Percentiles rank a stretch among this genome's conserved stretches.
Conservation (phyloP, 768 basidiomycete species). For the Suillus placidus region DNA sequence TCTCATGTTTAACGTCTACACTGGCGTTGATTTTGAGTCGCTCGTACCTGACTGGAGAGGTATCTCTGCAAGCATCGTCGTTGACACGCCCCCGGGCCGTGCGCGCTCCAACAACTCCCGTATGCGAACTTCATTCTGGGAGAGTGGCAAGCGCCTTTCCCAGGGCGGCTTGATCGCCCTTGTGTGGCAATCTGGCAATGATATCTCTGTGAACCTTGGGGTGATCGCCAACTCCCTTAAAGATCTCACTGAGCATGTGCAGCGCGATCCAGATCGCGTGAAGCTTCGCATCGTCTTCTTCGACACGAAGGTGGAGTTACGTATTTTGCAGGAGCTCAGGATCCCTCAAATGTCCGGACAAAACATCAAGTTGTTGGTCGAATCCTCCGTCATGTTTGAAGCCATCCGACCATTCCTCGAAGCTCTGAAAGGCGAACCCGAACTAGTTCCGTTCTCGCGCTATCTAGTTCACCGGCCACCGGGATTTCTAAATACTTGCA, state of each 20-base stretch:
- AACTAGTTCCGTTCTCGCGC: conserved; percentile 54
- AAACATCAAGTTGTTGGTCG: conserved; percentile 48
- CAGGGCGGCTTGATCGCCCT: conserved; percentile 68
- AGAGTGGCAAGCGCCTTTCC: conserved; percentile 60
- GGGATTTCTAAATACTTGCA: conserved; percentile 35
- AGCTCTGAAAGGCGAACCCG: conserved; percentile 58
- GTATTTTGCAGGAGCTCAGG: conserved; percentile 42
- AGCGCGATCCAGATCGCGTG: conserved; percentile 36
- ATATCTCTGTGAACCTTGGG: conserved; percentile 56
- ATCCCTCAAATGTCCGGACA: conserved; percentile 27
- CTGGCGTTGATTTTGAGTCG: conserved; percentile 50
- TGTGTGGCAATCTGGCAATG: conserved; percentile 42
- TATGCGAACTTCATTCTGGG: conserved; percentile 60
- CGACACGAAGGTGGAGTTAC: conserved; percentile 56
- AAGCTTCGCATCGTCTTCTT: conserved; percentile 62
- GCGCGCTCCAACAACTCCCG: conserved; percentile 45
- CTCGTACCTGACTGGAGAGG: conserved; percentile 54
- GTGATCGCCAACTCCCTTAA: conserved; percentile 43
- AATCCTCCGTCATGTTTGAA: conserved; percentile 68
- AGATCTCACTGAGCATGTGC: conserved; percentile 51
- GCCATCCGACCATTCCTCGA: conserved; percentile 70
- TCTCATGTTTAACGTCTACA: conserved; percentile 66
- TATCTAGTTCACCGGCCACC: conserved; percentile 52
- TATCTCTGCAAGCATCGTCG: conserved; percentile 46
- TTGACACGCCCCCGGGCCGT: conserved; percentile 59